A percentile compares a stretch with the other conserved stretches of the same genome.
These are phyloP conservation scores for Staphylotrichum longicolle DNA, from an alignment of 495 filamentous ascomycete species.

Conservation along the genomic window DNA sequence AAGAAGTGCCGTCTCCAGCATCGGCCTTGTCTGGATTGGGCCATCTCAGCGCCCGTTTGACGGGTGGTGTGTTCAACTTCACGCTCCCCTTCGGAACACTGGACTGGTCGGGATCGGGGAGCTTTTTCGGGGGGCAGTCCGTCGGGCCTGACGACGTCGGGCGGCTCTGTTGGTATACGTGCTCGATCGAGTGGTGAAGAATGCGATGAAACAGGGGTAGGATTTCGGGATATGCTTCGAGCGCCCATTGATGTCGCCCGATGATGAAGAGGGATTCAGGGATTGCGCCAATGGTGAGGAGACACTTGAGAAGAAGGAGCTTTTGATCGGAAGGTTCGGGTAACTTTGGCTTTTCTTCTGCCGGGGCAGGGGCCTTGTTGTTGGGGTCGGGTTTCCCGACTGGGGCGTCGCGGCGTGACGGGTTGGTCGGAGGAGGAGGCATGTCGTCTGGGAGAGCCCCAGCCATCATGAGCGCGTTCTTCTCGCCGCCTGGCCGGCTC, in stretches of 20 bases:
- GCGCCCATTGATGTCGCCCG: conserved; percentile 86
- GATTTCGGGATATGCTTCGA: conserved; percentile 77
- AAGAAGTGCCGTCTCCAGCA: conserved; percentile 66
- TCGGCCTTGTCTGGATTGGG: conserved; percentile 74
- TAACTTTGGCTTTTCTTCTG: conserved; percentile 58
- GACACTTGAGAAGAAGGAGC: conserved; percentile 73
- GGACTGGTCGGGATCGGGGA: conserved; percentile 59
- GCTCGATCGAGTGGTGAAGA: conserved; percentile 68
- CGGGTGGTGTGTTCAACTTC: conserved; percentile 51
- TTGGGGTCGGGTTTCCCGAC: conserved; percentile 51
- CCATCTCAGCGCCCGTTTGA: conserved; percentile 69
- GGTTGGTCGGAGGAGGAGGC: conserved; percentile 22
- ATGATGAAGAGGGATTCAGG: conserved; percentile 92
- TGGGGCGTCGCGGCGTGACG: conserved; percentile 37
- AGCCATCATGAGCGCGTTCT: conserved; percentile 88
- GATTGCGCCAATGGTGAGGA: conserved; percentile 87
- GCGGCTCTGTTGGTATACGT: conserved; percentile 42
- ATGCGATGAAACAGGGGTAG: conserved; percentile 69
- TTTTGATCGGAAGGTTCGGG: conserved; percentile 91
- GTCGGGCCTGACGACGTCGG: conserved; percentile 22
- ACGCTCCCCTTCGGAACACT: conserved; percentile 64
- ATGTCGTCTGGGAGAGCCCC: conserved; percentile 82
- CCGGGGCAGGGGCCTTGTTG: conserved; percentile 46
- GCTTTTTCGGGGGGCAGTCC: conserved; percentile 46
- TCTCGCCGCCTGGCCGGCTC: conserved; percentile 60